phyloP scores from a whole-genome alignment of 2,329 filamentous ascomycete species.

The Fonsecaea pedrosoi region DNA sequence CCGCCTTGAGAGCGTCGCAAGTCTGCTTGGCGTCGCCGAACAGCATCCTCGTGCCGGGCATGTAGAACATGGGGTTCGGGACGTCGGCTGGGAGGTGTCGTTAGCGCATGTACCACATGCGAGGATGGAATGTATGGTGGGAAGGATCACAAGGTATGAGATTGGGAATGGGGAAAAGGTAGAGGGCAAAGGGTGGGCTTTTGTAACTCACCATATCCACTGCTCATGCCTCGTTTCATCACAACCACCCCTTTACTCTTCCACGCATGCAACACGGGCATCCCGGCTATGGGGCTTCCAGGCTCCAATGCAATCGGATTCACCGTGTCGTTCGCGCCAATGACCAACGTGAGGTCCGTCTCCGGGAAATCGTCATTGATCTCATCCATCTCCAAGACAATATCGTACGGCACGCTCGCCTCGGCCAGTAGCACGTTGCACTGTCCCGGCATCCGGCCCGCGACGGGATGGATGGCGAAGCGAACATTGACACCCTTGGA shows the following conservation, averaged over 20 bases:
- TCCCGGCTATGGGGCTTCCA: slow-evolving; percentile 83
- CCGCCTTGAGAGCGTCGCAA: slow-evolving; percentile 65
- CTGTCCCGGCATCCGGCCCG: slow-evolving; percentile 90
- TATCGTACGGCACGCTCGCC: slow-evolving; percentile 86
- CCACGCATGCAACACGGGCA: slow-evolving; percentile 92
- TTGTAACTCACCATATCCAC: slow-evolving; percentile 73
- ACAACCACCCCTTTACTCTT: slow-evolving; percentile 92
- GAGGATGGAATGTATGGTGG: not conserved
- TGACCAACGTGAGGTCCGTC: slow-evolving; percentile 85
- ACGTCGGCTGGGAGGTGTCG: slow-evolving; percentile 70
- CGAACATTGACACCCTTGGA: slow-evolving; percentile 78
- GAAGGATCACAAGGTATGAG: slow-evolving; percentile 1
- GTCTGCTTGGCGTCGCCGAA: slow-evolving; percentile 88
- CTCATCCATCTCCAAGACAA: slow-evolving; percentile 94
- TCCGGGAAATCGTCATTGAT: slow-evolving; percentile 91
- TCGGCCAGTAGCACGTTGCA: slow-evolving; percentile 91
- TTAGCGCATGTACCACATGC: not conserved
- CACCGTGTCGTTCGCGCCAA: slow-evolving; percentile 91
- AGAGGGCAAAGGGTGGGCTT: not conserved
- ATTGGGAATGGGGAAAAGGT: not conserved
- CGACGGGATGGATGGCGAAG: slow-evolving; percentile 89
- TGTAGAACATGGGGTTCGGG: slow-evolving; percentile 88
- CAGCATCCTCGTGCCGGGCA: slow-evolving; percentile 87
- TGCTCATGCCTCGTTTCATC: slow-evolving; percentile 91
- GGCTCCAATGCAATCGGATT: slow-evolving; percentile 88